Base-by-base conservation (phyloP, 305 asterid species). In the Coffea humblotiana region DNA sequence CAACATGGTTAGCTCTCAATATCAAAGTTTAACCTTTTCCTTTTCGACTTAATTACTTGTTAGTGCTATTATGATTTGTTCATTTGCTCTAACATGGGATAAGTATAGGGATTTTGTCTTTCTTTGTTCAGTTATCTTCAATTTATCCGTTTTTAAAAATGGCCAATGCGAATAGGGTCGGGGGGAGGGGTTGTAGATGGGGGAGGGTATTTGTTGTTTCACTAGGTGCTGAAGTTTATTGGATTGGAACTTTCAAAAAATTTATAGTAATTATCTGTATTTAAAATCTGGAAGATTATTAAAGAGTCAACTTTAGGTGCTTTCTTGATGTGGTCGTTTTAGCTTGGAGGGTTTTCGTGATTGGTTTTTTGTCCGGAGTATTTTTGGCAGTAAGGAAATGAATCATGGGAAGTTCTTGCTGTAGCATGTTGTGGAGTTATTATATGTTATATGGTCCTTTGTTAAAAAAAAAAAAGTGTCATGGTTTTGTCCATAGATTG, bases 1-100 rank as follows among this genome's bases (percentile, higher is more conserved):
- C 70, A 71, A 23, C 52, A 81, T 81, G 84, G 84, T 81, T 40
- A 77, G 84, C 29, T 5, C 7, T 19, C 79, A 25, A 21, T 40
- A 25, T 12, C 43, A 3, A 11, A 72, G 15, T 29, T 25, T 27
- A 12, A 72, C 2, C 8, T 13, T 0, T n/a, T 25, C 12, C 7
- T 72, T 9, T 6, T 25, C 0, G 1, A 4, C 23, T 11, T 72
- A 21, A 27, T 51, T 51, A 47, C 27, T n/a, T 51, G 13, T 15
- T 72, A 25, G 15, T 72, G 37, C 64, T 7, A 27, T 6, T 40
- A 14, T 32, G 64, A 72, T 64, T n/a, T 40, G 0, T 49, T 27
- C 63, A 12, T 61, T 61, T 25, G 0, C 25, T 40, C 25, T 21
- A 43, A 37, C 43, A 4, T 37, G 43, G 43, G 43, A 40, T 40